These are phyloP conservation scores for Pisolithus albus DNA, from an alignment of 768 basidiomycete species.

Conservation along the genomic window DNA sequence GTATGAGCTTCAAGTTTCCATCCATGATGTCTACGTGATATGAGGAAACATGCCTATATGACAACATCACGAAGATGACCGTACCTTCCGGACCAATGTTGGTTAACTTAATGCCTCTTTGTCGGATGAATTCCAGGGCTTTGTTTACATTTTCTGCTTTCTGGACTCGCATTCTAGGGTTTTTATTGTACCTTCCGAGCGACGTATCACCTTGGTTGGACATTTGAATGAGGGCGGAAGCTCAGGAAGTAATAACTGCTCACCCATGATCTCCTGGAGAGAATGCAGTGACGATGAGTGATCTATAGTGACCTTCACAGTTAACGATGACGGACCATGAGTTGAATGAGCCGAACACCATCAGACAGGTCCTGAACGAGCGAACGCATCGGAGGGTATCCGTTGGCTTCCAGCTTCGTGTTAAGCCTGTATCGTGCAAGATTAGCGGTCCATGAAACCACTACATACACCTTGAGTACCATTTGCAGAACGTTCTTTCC, in stretches of 20 bases:
- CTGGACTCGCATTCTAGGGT: conserved; percentile 87
- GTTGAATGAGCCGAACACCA: conserved; percentile 90
- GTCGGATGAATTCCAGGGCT: conserved; percentile 92
- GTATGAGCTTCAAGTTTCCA: conserved; percentile 94
- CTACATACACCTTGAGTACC: conserved; percentile 37
- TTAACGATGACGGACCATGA: conserved; percentile 56
- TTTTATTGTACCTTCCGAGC: conserved; percentile 91
- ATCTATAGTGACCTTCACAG: background rate
- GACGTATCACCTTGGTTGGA: conserved; percentile 64
- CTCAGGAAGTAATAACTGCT: conserved; percentile 10
- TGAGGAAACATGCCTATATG: conserved; percentile 2
- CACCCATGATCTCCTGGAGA: conserved; percentile 92
- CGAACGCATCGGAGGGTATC: conserved; percentile 82
- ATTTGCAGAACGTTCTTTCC: conserved; percentile 87
- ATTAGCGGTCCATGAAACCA: background rate
- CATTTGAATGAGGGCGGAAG: conserved; percentile 4
- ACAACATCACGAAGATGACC: conserved; percentile 1
- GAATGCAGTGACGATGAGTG: conserved; percentile 3
- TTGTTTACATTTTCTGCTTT: conserved; percentile 98
- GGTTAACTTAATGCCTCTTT: conserved; percentile 89
- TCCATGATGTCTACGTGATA: conserved; percentile 84
- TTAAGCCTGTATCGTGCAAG: conserved; percentile 66
- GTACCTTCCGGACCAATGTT: conserved; percentile 96
- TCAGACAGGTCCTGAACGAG: conserved; percentile 89
- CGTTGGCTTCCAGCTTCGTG: conserved; percentile 82